These are phyloP conservation scores for Acanthamoeba castellanii DNA, from an alignment of 208 protist genomes.

Conservation along the genomic window DNA sequence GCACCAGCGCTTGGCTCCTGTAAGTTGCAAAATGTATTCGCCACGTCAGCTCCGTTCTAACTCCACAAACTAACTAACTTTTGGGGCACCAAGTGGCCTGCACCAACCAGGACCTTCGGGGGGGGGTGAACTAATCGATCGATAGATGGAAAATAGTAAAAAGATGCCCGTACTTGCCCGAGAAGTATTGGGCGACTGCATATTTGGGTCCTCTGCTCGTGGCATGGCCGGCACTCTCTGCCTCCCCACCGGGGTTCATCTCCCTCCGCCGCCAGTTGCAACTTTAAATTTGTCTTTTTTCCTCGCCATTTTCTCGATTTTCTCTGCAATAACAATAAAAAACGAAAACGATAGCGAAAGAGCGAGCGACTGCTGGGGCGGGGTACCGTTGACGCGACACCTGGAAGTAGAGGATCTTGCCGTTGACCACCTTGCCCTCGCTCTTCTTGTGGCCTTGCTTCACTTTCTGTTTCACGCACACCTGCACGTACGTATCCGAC, in stretches of 20 bases:
- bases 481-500: slow-evolving; percentile 35
- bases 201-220: background rate
- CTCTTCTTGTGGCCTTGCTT: background rate
- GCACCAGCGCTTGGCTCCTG: slow-evolving; percentile 37
- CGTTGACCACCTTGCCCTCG: background rate
- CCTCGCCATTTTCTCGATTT: background rate
- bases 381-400: background rate
- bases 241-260: background rate
- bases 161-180: background rate
- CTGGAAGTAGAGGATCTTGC: slow-evolving; percentile 39
- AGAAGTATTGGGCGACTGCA: background rate
- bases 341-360: background rate
- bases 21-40: too few species aligned
- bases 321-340: too few species aligned
- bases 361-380: too few species aligned
- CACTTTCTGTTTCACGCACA: slow-evolving; percentile 24
- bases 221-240: background rate
- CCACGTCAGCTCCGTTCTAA: background rate
- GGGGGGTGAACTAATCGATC: too few species aligned
- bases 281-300: background rate
- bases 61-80: too few species aligned
- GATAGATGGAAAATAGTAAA: background rate
- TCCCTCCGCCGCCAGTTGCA: too few species aligned
- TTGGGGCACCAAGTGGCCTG: too few species aligned
- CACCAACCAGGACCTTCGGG: too few species aligned